Base-by-base conservation (phyloP, 306 rosid genomes). In the Rosa persica region DNA sequence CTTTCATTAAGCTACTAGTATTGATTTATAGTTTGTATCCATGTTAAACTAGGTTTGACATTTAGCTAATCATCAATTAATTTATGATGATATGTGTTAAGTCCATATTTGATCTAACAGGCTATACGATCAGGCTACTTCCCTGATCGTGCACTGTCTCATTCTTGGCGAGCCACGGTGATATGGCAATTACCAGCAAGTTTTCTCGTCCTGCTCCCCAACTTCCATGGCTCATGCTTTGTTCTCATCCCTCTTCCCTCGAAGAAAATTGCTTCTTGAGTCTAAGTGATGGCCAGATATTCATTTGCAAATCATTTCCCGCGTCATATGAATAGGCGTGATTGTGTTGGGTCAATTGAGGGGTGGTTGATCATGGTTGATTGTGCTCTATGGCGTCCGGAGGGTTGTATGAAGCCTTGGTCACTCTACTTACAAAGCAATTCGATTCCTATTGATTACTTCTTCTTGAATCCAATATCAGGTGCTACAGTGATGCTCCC, bases 361-460 rank as follows among this genome's bases (percentile, higher is more conserved):
- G 71, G 71, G 23, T 66, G 71, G 71, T 66, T 66, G 47, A 66
- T 66, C 46, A 66, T 66, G 70, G n/a, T n/a, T n/a, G n/a, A n/a
- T n/a, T n/a, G n/a, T n/a, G n/a, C n/a, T n/a, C n/a, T n/a, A n/a
- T n/a, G n/a, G n/a, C n/a, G n/a, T n/a, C n/a, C n/a, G n/a, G n/a
- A n/a, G n/a, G n/a, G n/a, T n/a, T n/a, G n/a, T n/a, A n/a, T n/a
- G n/a, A n/a, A n/a, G n/a, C n/a, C n/a, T n/a, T n/a, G n/a, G n/a
- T n/a, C n/a, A n/a, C n/a, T n/a, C n/a, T n/a, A n/a, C n/a, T n/a
- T n/a, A n/a, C 17, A 12, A 17, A 20, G 19, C 54, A 48, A 13
- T 67, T 48, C 54, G 17, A 3, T 48, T 15, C 54, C 17, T 48
- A 13, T 48, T 48, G 17, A 13, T 48, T 67, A 38, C 36, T 16